Percentiles rank a stretch among this genome's conserved stretches.
Evolutionary conservation across 1,139 yeast species (phyloP).

Genomic region (Kazachstania sp.): DNA sequence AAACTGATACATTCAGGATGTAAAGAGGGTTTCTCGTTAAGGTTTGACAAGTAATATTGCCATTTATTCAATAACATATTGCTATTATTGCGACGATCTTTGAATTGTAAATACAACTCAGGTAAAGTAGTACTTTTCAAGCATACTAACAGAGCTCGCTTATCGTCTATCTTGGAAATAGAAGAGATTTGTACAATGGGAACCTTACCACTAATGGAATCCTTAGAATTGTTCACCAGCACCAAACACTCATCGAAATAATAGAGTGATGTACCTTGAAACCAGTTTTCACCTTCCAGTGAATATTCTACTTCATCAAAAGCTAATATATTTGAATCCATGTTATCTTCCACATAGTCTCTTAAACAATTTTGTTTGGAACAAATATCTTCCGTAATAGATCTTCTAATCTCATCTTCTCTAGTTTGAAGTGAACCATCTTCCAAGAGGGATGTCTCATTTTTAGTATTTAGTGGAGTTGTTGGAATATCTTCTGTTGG

Average conservation of each 20-base stretch:
- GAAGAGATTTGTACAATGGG: conserved; percentile 19
- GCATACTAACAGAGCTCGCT: conserved; percentile 17
- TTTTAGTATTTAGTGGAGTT: background rate
- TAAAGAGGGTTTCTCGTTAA: conserved; percentile 12
- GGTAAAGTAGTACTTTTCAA: conserved; percentile 26
- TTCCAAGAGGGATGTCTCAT: background rate
- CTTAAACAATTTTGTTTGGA: background rate
- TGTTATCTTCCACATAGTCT: background rate
- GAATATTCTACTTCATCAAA: conserved; percentile 17
- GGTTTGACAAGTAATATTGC: conserved; percentile 18
- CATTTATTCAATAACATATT: conserved; percentile 15
- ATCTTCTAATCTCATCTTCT: background rate
- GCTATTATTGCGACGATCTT: background rate
- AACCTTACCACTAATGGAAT: conserved; percentile 18
- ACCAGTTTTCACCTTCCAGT: conserved; percentile 25
- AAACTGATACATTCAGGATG: conserved; percentile 44
- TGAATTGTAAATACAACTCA: conserved; percentile 22
- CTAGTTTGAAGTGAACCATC: background rate
- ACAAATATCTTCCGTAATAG: background rate
- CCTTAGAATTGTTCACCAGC: conserved; percentile 15
- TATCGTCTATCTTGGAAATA: conserved; percentile 10
- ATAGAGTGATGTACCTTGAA: conserved; percentile 9
- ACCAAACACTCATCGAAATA: conserved; percentile 14
- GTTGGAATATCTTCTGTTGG: background rate
- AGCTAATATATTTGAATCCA: conserved; percentile 4